Evolutionary conservation across 331 rosid species (phyloP).

Genomic region (Arachis monticola): DNA sequence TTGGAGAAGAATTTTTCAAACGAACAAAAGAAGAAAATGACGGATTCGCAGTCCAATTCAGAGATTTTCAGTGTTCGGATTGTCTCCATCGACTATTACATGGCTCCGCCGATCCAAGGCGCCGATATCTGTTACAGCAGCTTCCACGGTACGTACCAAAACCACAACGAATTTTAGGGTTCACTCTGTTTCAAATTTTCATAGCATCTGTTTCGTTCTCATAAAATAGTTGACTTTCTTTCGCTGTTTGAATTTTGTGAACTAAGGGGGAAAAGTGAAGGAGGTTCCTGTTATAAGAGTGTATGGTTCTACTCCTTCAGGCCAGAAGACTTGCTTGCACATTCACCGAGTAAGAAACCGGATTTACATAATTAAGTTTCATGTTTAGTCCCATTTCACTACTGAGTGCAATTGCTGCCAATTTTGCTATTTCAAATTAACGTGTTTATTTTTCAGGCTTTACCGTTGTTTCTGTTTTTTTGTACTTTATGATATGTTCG

Average conservation of each 20-base stretch:
- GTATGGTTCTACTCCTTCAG: constrained; percentile 89
- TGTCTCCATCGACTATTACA: constrained; percentile 85
- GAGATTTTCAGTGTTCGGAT: constrained; percentile 77
- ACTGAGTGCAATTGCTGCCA: not conserved
- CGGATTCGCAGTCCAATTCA: constrained; percentile 53
- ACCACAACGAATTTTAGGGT: constrained; percentile 29
- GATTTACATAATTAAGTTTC: constrained; percentile 11
- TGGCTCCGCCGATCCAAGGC: constrained; percentile 78
- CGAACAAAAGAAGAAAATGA: constrained; percentile 45
- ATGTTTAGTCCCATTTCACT: not conserved
- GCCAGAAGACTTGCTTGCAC: constrained; percentile 96
- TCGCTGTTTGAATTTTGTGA: constrained; percentile 6
- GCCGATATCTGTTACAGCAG: constrained; percentile 75
- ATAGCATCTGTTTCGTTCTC: not conserved
- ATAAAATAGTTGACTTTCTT: not conserved
- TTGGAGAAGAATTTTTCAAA: not conserved
- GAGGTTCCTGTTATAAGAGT: constrained; percentile 87
- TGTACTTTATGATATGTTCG: not conserved
- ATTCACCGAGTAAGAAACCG: constrained; percentile 66
- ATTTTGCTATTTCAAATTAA: constrained; percentile 1
- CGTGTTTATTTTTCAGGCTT: not conserved
- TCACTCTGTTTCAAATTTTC: constrained; percentile 16
- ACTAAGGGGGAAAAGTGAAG: constrained; percentile 75
- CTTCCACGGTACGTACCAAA: constrained; percentile 68
- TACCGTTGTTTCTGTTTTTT: constrained; percentile 18